Evolutionary conservation across 2,329 filamentous ascomycete species (phyloP).

Genomic region (Stachybotrys chartarum): DNA sequence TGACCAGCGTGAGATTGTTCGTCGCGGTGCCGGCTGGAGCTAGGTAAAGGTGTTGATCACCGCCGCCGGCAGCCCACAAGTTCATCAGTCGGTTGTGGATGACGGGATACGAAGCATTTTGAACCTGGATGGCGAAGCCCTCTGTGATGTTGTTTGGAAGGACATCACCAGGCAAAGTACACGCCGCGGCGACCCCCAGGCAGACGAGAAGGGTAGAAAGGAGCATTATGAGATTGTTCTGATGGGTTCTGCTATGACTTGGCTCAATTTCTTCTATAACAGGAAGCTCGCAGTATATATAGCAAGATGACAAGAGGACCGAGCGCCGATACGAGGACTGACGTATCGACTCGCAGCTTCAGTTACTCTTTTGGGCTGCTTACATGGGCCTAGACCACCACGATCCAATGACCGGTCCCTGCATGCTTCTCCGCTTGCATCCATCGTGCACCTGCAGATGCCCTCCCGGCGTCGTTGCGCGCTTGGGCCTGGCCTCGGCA

Average conservation of each 20-base stretch:
- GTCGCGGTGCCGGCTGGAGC: slow-evolving; percentile 27
- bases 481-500: too few relatives aligned
- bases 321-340: not conserved
- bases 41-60: slow-evolving; percentile 32
- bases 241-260: not conserved
- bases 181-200: slow-evolving; percentile 12
- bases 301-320: not conserved
- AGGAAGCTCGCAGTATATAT: not conserved
- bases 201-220: not conserved
- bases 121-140: slow-evolving; percentile 28
- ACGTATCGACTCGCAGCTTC: not conserved
- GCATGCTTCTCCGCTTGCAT: too few relatives aligned
- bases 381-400: not conserved
- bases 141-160: slow-evolving; percentile 23
- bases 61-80: slow-evolving; percentile 25
- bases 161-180: slow-evolving; percentile 18
- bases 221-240: not conserved
- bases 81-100: slow-evolving; percentile 30
- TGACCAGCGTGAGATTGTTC: slow-evolving; percentile 26
- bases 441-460: too few relatives aligned
- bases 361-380: not conserved
- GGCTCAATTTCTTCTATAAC: not conserved
- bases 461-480: too few relatives aligned
- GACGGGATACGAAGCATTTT: slow-evolving; percentile 25
- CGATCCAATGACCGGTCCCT: not conserved